phyloP scores from a whole-genome alignment of 305 asterid genomes.

The Fraxinus dipetala region DNA sequence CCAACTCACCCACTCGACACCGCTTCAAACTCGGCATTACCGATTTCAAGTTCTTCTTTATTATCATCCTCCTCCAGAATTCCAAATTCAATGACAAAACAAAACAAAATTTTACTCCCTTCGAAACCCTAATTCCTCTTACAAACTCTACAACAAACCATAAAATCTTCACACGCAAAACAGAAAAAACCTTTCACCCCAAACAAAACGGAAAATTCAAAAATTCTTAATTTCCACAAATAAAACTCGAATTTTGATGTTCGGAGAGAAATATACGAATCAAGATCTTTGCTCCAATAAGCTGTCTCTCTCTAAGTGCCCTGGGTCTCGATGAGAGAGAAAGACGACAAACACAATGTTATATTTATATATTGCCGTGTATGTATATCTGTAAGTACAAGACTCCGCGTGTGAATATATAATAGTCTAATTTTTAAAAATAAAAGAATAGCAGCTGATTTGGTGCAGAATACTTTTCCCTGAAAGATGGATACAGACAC shows the following conservation, averaged over 20 bases:
- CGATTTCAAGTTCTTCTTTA: constrained; percentile 82
- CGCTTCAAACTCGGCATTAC: constrained; percentile 97
- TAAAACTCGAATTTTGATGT: constrained; percentile 12
- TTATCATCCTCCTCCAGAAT: constrained; percentile 55
- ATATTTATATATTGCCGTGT: neutral
- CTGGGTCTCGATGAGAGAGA: constrained; percentile 57
- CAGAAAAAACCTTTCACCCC: constrained; percentile 14
- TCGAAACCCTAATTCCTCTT: constrained; percentile 46
- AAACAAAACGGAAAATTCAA: constrained; percentile 30
- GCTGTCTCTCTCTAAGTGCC: constrained; percentile 16
- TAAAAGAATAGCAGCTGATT: neutral
- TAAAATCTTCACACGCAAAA: constrained; percentile 23
- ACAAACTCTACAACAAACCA: constrained; percentile 14
- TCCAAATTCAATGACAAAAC: constrained; percentile 24
- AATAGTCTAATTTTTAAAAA: neutral
- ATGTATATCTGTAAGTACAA: neutral
- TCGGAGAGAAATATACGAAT: constrained; percentile 32
- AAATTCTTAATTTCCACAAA: constrained; percentile 19
- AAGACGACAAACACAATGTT: constrained; percentile 13
- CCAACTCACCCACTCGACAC: constrained; percentile 56
- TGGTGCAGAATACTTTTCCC: neutral
- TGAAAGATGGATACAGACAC: neutral
- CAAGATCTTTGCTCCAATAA: constrained; percentile 62
- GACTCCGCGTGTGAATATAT: neutral
- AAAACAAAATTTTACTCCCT: neutral